Evolutionary conservation across 352 stramenopile species (phyloP).

Genomic region (Phytophthora nicotianae): DNA sequence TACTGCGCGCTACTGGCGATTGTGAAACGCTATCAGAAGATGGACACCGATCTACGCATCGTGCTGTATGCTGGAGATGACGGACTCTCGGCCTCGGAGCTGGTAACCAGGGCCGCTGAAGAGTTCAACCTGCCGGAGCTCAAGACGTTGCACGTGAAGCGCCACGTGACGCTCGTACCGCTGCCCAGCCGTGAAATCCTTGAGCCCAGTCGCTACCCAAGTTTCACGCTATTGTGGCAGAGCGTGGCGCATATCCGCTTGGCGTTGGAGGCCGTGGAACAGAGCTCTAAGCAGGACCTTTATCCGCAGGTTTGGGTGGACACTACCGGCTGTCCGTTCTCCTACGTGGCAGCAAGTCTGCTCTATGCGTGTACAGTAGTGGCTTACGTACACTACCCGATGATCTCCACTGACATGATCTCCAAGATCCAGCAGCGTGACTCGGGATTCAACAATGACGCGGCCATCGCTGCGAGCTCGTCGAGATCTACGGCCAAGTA

Average conservation of each 20-base stretch:
- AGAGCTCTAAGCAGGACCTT: constrained; percentile 44
- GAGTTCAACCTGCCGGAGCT: constrained; percentile 90
- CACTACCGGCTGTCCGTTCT: constrained; percentile 98
- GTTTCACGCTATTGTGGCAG: constrained; percentile 97
- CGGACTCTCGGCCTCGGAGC: constrained; percentile 53
- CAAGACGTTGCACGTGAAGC: constrained; percentile 48
- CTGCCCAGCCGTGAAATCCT: constrained; percentile 67
- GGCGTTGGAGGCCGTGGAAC: constrained; percentile 84
- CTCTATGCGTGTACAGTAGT: constrained; percentile 87
- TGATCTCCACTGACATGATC: constrained; percentile 99
- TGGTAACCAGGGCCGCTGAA: constrained; percentile 79
- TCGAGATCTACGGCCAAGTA: constrained; percentile 93
- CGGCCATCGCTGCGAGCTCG: constrained; percentile 76
- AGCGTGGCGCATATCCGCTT: constrained; percentile 94
- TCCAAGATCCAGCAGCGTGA: constrained; percentile 89
- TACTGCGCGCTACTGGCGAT: constrained; percentile 96
- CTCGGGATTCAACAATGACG: constrained; percentile 95
- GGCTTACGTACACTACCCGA: constrained; percentile 99
- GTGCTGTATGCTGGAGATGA: constrained; percentile 86
- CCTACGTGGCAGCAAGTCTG: constrained; percentile 92
- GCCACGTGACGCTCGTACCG: constrained; percentile 76
- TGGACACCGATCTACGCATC: constrained; percentile 34
- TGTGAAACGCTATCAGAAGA: constrained; percentile 42
- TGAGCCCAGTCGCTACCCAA: constrained; percentile 79
- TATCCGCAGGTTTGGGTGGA: constrained; percentile 95